These are phyloP conservation scores for Omphalea diandra DNA, from an alignment of 441 rosid species.

Conservation along the genomic window DNA sequence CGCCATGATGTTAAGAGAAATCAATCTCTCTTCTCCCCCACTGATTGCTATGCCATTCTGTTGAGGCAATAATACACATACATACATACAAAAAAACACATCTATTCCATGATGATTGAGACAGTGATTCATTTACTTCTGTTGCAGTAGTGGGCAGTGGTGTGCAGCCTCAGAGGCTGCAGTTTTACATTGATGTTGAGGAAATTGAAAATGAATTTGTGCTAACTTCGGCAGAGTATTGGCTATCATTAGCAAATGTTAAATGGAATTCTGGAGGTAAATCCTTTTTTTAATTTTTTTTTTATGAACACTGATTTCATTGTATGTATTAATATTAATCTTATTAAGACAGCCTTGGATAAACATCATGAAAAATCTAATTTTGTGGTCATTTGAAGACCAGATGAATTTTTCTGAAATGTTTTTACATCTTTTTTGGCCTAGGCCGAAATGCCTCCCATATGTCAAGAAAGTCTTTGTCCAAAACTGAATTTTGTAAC, in stretches of 20 bases:
- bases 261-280: conserved; percentile 76
- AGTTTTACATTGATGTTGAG: conserved; percentile 57
- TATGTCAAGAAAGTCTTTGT: no score
- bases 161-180: conserved; percentile 44
- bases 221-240: conserved; percentile 79
- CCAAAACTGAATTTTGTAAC: background rate
- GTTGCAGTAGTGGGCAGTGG: conserved; percentile 42
- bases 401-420: background rate
- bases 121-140: conserved; percentile 21
- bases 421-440: background rate
- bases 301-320: conserved; percentile 5
- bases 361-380: background rate
- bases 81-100: background rate
- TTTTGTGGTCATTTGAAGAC: background rate
- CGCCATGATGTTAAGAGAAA: conserved; percentile 7
- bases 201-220: conserved; percentile 79
- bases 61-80: background rate
- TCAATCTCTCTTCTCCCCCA: conserved; percentile 8
- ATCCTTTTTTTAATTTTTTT: conserved; percentile 5
- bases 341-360: background rate
- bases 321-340: no score
- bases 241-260: conserved; percentile 68
- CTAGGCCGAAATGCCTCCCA: background rate
- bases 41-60: background rate
- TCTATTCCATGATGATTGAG: conserved; percentile 5